Percentiles rank a stretch among this genome's conserved stretches.
These are phyloP conservation scores for Clavispora fructus DNA, from an alignment of 805 yeast species.

Conservation along the genomic window DNA sequence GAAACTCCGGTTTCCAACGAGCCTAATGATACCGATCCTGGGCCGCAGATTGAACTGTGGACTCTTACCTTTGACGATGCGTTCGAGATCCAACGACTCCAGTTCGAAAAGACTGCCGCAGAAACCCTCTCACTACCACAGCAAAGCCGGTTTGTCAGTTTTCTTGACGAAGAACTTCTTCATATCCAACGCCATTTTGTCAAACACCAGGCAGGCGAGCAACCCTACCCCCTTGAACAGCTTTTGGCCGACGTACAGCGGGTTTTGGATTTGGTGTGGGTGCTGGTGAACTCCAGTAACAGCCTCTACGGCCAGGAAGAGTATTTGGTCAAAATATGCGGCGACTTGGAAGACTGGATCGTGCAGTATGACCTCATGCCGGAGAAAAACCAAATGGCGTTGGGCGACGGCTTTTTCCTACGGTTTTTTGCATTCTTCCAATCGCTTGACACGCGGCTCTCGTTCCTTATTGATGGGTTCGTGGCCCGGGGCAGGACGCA, in stretches of 20 bases:
- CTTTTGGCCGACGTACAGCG: conserved; percentile 43
- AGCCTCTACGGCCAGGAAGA: conserved; percentile 55
- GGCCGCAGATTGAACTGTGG: conserved; percentile 5
- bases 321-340: conserved; percentile 58
- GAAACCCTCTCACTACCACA: conserved; percentile 28
- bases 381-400: not conserved
- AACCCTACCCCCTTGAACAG: conserved; percentile 21
- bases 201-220: conserved; percentile 31
- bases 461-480: conserved; percentile 27
- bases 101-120: conserved; percentile 8
- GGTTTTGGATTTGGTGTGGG: conserved; percentile 57
- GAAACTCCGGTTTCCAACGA: not conserved
- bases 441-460: conserved; percentile 30
- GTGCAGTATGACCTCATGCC: conserved; percentile 25
- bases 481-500: not conserved
- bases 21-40: not conserved
- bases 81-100: conserved; percentile 10
- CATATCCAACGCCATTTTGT: conserved; percentile 29
- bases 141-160: conserved; percentile 42
- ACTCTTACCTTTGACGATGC: conserved; percentile 25
- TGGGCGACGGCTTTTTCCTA: conserved; percentile 10
- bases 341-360: conserved; percentile 60
- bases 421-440: conserved; percentile 25
- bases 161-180: conserved; percentile 10
- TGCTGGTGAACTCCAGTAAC: conserved; percentile 36